These are phyloP conservation scores for Cutaneotrichosporon arboriforme DNA, from an alignment of 1,284 basidiomycete species.

Conservation along the genomic window DNA sequence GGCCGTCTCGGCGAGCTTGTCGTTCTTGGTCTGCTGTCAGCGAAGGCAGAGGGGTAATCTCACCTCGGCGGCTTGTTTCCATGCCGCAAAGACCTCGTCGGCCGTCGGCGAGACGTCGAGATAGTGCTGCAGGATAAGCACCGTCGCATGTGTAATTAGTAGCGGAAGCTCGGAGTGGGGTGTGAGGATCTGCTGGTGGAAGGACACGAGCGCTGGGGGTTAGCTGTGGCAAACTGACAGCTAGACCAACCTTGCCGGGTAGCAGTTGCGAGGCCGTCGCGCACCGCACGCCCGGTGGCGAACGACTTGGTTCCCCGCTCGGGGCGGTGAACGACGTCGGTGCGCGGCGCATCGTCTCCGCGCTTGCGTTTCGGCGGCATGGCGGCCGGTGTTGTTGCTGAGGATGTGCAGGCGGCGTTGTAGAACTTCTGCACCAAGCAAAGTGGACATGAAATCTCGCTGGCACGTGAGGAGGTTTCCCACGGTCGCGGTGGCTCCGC, in stretches of 20 bases:
- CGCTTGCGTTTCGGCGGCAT: constrained; percentile 39
- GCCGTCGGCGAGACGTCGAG: constrained; percentile 42
- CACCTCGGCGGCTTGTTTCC: constrained; percentile 44
- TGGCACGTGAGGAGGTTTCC: too few relatives aligned
- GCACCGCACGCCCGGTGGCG: constrained; percentile 37
- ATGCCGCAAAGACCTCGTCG: constrained; percentile 46
- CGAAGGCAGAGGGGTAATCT: constrained; percentile 1
- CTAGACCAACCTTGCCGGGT: constrained; percentile 37
- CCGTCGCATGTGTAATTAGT: constrained; percentile 40
- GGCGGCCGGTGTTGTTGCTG: neutral
- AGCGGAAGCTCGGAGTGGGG: constrained; percentile 39
- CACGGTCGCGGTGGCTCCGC: too few relatives aligned
- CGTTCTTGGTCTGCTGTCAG: constrained; percentile 32
- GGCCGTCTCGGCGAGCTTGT: constrained; percentile 33
- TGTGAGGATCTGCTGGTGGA: constrained; percentile 47
- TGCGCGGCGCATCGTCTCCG: constrained; percentile 16
- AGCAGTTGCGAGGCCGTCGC: constrained; percentile 36
- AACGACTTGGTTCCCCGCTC: constrained; percentile 33
- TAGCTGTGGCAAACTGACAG: neutral
- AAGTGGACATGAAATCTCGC: too few relatives aligned
- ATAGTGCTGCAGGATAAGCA: constrained; percentile 48
- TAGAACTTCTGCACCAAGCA: too few relatives aligned
- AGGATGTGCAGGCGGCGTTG: too few relatives aligned
- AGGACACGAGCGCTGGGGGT: constrained; percentile 40
- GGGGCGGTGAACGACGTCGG: constrained; percentile 26